Base-by-base conservation (phyloP, 2,329 filamentous ascomycete genomes). In the Colletotrichum somersetense region DNA sequence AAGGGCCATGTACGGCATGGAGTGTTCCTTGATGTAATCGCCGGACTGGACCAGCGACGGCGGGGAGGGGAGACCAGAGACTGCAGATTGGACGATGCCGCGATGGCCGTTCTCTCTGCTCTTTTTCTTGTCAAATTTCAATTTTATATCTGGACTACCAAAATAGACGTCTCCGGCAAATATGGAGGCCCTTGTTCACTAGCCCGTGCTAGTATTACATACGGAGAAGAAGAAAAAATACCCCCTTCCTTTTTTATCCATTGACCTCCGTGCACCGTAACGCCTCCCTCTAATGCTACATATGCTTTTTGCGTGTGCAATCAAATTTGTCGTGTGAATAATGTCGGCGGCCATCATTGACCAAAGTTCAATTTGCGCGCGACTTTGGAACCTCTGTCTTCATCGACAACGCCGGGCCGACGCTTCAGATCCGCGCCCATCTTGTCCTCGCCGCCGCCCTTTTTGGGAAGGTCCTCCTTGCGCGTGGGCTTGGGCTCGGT, bases 1-100 rank as follows among this genome's bases (percentile, higher is more conserved):
- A 85, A 92, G 93, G 82, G 95, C 95, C 73, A 98, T 99, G 95
- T 98, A 98, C 83, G 96, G 96, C 5, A 89, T 97, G 80, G 96
- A 96, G 72, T 99, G 96, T 81, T 81, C 80, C 57, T 79, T 97
- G 55, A 98, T 98, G 95, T 98, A 64, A 14, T 23, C 18, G n/a
- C 23, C 57, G 3, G 16, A 56, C 23, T 55, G 5, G 20, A 53
- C 44, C n/a, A 16, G n/a, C 38, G 53, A 16, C 35, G 2, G 12
- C 33, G 23, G 42, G 35, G 12, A 26, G 11, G 20, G 44, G 8
- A 20, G 42, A 44, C 44, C 12, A 7, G 46, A 12, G 20, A 5
- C 20, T 48, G 46, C 6, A 35, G 6, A 55, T 23, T 44, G 23
- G 61, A 66, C 26, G 48, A 62, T 44, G 38, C 18, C 20, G 42